Evolutionary conservation across 2,329 filamentous ascomycete species (phyloP), one percentile per base, ranked within the genome.

Genomic region (Hypoxylon sp.): DNA sequence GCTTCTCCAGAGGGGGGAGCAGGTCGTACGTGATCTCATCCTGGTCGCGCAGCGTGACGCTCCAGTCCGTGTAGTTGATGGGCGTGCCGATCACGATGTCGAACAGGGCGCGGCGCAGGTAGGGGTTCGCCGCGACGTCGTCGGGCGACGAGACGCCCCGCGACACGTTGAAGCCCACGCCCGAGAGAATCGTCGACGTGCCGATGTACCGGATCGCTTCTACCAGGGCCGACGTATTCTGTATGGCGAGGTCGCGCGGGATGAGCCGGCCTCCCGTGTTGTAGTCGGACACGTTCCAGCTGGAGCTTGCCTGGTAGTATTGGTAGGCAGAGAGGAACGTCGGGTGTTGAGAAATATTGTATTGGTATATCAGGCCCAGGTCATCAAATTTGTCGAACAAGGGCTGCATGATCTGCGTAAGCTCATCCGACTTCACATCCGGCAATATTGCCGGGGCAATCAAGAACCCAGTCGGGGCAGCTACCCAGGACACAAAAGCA

Each of bases 261-360:
- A 64, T 60, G 5, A 62, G 38, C 4, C 61, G 49, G 20, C 61
- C 50, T 6, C 63, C 63, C 2, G 51, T 1, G 33, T 60, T 58
- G 18, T 60, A 38, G 21, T 66, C 61, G 1, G 58, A 62, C 7
- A 64, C 63, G n/a, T 64, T 66, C 52, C 49, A 64, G 8, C n/a
- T n/a, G 23, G 45, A 1, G 53, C 18, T 23, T 43, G n/a, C n/a
- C 55, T 47, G 6, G 53, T 37, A 13, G 51, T 38, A 15, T 58
- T 60, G n/a, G 35, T 38, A 3, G 20, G 27, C 2, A 64, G 33
- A 40, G n/a, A n/a, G n/a, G n/a, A 62, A 64, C 2, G 13, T 41
- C 3, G 47, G 21, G 21, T 52, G 24, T 11, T 61, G 42, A 8
- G 51, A 26, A 2, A 55, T 58, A 2, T 47, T 26, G 17, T 64